These are phyloP conservation scores for Mucor piriformis DNA, from an alignment of 371 early-diverging fungal genomes.

Conservation along the genomic window DNA sequence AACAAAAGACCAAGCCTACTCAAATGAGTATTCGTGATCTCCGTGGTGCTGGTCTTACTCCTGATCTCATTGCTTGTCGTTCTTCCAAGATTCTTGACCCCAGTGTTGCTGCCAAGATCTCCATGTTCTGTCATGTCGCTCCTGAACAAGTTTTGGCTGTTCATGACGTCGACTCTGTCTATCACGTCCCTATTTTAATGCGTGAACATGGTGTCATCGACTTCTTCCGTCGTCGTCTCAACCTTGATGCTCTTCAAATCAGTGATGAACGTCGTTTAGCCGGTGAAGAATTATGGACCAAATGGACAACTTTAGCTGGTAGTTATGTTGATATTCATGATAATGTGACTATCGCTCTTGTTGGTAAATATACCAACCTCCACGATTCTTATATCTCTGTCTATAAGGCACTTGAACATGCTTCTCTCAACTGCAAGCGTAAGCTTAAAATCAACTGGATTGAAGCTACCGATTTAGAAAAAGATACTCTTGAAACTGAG, in stretches of 20 bases:
- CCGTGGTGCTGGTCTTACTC: slow-evolving; percentile 94
- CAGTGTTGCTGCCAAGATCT: slow-evolving; percentile 89
- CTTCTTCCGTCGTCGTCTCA: slow-evolving; percentile 81
- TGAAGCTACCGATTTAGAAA: slow-evolving; percentile 92
- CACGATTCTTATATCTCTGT: slow-evolving; percentile 98
- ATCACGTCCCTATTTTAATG: slow-evolving; percentile 95
- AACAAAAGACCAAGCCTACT: slow-evolving; percentile 99
- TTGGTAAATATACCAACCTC: slow-evolving; percentile 96
- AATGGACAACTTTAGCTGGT: slow-evolving; percentile 86
- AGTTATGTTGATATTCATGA: slow-evolving; percentile 84
- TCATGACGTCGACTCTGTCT: slow-evolving; percentile 94
- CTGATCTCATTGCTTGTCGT: slow-evolving; percentile 98
- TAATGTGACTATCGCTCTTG: slow-evolving; percentile 90
- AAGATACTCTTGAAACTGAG: slow-evolving; percentile 66
- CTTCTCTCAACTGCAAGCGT: slow-evolving; percentile 80
- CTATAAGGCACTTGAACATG: slow-evolving; percentile 95
- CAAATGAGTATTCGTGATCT: slow-evolving; percentile 95
- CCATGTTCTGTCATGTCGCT: slow-evolving; percentile 98
- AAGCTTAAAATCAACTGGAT: slow-evolving; percentile 92
- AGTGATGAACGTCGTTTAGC: slow-evolving; percentile 55
- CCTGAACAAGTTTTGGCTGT: slow-evolving; percentile 90
- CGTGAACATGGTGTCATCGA: slow-evolving; percentile 84
- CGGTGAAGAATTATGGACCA: slow-evolving; percentile 69
- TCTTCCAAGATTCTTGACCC: slow-evolving; percentile 79
- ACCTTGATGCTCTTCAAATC: slow-evolving; percentile 65